Base-by-base conservation (phyloP, 78 protist genomes). In the Dictyostelium firmibasis region DNA sequence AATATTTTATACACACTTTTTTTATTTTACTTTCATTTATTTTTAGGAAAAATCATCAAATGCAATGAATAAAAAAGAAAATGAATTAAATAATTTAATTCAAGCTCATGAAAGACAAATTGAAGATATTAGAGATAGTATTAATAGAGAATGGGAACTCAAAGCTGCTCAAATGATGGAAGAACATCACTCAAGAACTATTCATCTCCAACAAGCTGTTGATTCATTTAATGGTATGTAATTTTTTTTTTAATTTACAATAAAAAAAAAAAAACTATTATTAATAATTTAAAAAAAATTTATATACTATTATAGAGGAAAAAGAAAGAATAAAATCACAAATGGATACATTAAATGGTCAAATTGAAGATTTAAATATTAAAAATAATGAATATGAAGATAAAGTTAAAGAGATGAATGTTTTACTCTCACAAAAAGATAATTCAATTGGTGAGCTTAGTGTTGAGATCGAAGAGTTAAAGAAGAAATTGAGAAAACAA, bases 81-180 rank as follows among this genome's bases (percentile, higher is more conserved):
- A 50, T 41, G 87, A 88, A 69, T 81, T 88, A 69, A 57, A 78
- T 13, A 85, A 88, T 47, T 79, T 47, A 25, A 67, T 88, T 81
- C 81, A 88, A 70, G 78, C 87, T 10, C 83, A 27, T 50, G 86
- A 88, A 31, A 88, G 94, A 88, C 94, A 88, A 81, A 23, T 47
- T 1, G 94, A 88, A 81, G 94, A 88, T 79, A 88, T 88, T 4
- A 88, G 94, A 81, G 94, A 88, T 67, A 81, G 85, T 81, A 43
- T 88, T 47, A 81, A 78, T 79, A 88, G 94, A 88, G 87, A 88
- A 69, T 88, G 94, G 94, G 94, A 78, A 67, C 33, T 88, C n/a
- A 88, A 69, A 43, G 43, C 50, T 44, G 79, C 82, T 23, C 74
- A 78, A 69, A 36, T 81, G 33, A 53, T 76, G 11, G 94, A 88